Base-by-base conservation (phyloP, 2,329 filamentous ascomycete species). In the Colletotrichum salicis region DNA sequence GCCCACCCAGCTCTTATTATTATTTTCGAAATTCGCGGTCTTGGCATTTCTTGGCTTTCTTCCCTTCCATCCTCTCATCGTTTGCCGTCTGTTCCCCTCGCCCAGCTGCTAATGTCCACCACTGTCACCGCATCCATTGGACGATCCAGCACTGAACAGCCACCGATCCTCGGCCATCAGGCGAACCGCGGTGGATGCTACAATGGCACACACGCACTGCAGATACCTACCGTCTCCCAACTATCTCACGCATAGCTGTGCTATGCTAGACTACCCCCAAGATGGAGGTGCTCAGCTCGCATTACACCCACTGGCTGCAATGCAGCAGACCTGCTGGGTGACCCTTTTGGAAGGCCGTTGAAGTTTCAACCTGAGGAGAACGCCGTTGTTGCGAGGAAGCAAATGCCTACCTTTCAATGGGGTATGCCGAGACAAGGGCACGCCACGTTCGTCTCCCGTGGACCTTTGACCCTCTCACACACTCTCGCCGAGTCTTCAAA, bases 11-110 rank as follows among this genome's bases (percentile, higher is more conserved):
- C 31, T 56, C 54, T 37, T 64, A 22, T 64, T 69, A 54, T 64
- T 64, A 41, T 69, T 48, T 56, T 72, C 70, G 59, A 70, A 72
- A 48, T 64, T 70, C 66, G 31, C 54, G 35, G 60, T 51, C 70
- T 72, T 72, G 70, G 70, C 70, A 60, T 72, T 70, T 64, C 60
- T 70, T 72, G 65, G 70, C 65, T 35, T 35, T 51, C 51, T 60
- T 64, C 59, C 70, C 45, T 64, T 70, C 65, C 59, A 68, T 45
- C 69, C 59, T 69, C 52, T 69, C 59, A 58, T 69, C 52, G 67
- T 65, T 55, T 54, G 33, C 64, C 52, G 61, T 65, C 65, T 55
- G 55, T 70, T 70, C 66, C 59, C 24, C 33, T 45, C 15, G 12
- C 13, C 61, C 13, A 55, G 31, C 27, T 55, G 41, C 51, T 19